Base-by-base conservation (phyloP, 768 basidiomycete genomes). In the Phylloporus scabripes region DNA sequence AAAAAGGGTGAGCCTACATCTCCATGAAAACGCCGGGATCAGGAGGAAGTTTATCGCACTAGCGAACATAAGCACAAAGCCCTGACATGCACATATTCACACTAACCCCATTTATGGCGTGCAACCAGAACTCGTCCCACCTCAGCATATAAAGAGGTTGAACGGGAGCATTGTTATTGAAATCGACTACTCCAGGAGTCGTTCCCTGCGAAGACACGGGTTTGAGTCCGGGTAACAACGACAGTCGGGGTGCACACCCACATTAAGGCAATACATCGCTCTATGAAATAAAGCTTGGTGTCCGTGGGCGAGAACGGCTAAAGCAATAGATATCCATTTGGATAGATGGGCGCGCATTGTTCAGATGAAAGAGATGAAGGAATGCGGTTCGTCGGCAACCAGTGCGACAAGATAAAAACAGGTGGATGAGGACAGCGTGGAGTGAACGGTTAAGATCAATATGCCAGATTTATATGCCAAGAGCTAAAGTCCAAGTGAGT, bases 261-360 rank as follows among this genome's bases (percentile, higher is more conserved):
- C 59, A n/a, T 61, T 5, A 21, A 1, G 7, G 17, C 8, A 7
- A 3, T 4, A 17, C 28, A 11, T 10, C 10, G 10, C 28, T 1
- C 11, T 11, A 29, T 29, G 1, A 1, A 2, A 29, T 10, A 29
- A 10, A 33, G 0, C 9, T 0, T 42, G 15, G 42, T 60, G 59
- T 3, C 49, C 59, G 31, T 34, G 18, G 5, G 40, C 48, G 10
- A 61, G 42, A 31, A 47, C 29, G 36, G 52, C 56, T 8, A 60
- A 33, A 36, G 48, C 40, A 4, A 60, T 23, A 33, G 49, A 40
- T 15, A 21, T 24, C 59, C 49, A 58, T 41, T 7, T 36, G 37
- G 29, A 29, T n/a, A 47, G 5, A 46, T 15, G 46, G 4, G 20
- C 4, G 15, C 17, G 23, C 49, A 61, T 54, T 24, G 28, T 8